These are phyloP conservation scores for Reticulascus tulasneorum DNA, from an alignment of 2,329 filamentous ascomycete species.

Conservation along the genomic window DNA sequence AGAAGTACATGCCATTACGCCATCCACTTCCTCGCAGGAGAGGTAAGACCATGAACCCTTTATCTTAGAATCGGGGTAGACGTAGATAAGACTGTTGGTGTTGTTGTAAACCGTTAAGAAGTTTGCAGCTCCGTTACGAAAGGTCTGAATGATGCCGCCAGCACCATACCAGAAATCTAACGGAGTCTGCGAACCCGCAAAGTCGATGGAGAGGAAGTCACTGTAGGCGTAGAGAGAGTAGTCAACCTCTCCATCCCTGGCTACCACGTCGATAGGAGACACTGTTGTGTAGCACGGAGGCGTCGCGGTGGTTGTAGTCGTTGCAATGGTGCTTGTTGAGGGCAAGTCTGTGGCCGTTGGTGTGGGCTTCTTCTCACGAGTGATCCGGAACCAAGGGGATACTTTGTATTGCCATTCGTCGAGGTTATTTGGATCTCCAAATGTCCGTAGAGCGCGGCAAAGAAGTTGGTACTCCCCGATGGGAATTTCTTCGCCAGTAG, in stretches of 20 bases:
- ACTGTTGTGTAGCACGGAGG: conserved; percentile 2
- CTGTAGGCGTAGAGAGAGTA: conserved; percentile 12
- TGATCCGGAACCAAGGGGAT: conserved; percentile 15
- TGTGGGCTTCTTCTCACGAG: conserved; percentile 5
- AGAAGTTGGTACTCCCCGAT: conserved; percentile 16
- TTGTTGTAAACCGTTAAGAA: conserved; percentile 12
- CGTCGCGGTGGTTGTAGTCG: conserved; percentile 4
- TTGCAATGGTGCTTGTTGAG: no score
- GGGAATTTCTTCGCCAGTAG: conserved; percentile 10
- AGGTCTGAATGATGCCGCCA: neutral
- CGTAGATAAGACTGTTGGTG: conserved; percentile 15
- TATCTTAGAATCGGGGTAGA: conserved; percentile 6
- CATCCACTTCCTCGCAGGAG: conserved; percentile 3
- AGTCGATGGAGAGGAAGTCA: conserved; percentile 13
- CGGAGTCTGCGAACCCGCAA: conserved; percentile 2
- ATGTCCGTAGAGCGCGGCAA: conserved; percentile 14
- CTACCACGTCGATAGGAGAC: conserved; percentile 4
- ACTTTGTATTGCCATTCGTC: conserved; percentile 16
- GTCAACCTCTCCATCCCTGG: conserved; percentile 2
- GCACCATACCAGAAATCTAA: neutral
- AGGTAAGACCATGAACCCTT: conserved; percentile 10
- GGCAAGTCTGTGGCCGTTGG: neutral
- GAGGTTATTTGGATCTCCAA: conserved; percentile 13
- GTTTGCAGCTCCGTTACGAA: neutral
- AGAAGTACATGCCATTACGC: conserved; percentile 1